A percentile compares a stretch with the other conserved stretches of the same genome.
phyloP scores from a whole-genome alignment of 1,139 yeast genomes.

The Lodderomyces jiufengensis region DNA sequence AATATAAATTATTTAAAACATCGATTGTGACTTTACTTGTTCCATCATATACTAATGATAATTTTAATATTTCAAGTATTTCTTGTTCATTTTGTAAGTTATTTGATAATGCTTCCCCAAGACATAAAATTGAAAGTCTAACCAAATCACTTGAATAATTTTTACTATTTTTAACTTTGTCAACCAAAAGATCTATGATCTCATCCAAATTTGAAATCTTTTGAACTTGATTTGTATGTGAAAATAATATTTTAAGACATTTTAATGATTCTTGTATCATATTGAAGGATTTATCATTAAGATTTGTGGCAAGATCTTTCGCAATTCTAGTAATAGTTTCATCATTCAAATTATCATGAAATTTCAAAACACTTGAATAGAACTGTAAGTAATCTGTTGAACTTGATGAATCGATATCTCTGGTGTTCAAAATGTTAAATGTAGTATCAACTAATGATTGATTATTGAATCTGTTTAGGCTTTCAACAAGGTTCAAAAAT shows the following conservation, averaged over 20 bases:
- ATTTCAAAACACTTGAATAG: constrained; percentile 22
- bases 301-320: constrained; percentile 40
- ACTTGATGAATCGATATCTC: constrained; percentile 20
- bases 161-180: constrained; percentile 37
- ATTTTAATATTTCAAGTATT: constrained; percentile 18
- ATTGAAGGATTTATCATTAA: constrained; percentile 35
- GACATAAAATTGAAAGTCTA: constrained; percentile 39
- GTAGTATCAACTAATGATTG: constrained; percentile 19
- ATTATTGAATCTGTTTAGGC: constrained; percentile 21
- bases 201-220: constrained; percentile 26
- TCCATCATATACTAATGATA: constrained; percentile 33
- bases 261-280: constrained; percentile 49
- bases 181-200: constrained; percentile 20
- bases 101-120: constrained; percentile 25
- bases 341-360: constrained; percentile 7
- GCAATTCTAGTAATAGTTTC: constrained; percentile 31
- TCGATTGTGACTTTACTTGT: constrained; percentile 32
- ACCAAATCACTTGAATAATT: constrained; percentile 50
- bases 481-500: constrained; percentile 28
- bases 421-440: constrained; percentile 16
- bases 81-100: constrained; percentile 12
- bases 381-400: constrained; percentile 26
- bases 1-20: constrained; percentile 24
- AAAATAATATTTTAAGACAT: constrained; percentile 19
- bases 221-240: constrained; percentile 17